These are phyloP conservation scores for Bryoglossum gracile DNA, from an alignment of 495 filamentous ascomycete genomes.

Conservation along the genomic window DNA sequence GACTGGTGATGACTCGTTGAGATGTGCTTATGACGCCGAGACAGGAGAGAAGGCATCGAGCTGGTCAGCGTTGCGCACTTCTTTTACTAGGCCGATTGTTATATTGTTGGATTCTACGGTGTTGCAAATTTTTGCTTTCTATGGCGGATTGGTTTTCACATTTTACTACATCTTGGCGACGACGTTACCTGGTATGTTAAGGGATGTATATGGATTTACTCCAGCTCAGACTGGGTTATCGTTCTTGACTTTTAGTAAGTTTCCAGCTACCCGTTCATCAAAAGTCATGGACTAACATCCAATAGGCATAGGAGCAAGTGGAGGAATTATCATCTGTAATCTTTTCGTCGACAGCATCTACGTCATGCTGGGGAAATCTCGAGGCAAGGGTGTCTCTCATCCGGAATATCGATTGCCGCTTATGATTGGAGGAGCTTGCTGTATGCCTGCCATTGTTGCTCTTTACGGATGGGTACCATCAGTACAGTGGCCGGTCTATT, in stretches of 20 bases:
- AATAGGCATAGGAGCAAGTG: slow-evolving; percentile 41
- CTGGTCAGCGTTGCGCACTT: slow-evolving; percentile 24
- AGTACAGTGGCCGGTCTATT: slow-evolving; percentile 28
- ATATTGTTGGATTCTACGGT: slow-evolving; percentile 43
- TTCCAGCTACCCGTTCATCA: neutral
- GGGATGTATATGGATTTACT: slow-evolving; percentile 38
- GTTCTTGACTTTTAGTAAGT: slow-evolving; percentile 47
- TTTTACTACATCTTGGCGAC: slow-evolving; percentile 49
- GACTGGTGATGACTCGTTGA: slow-evolving; percentile 34
- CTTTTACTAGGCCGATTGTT: slow-evolving; percentile 39
- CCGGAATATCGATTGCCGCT: slow-evolving; percentile 48
- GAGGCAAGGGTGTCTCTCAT: slow-evolving; percentile 31
- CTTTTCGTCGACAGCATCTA: slow-evolving; percentile 44
- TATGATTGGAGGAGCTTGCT: slow-evolving; percentile 34
- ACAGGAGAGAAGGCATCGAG: slow-evolving; percentile 10
- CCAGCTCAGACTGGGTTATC: slow-evolving; percentile 38
- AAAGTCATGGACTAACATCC: slow-evolving; percentile 24
- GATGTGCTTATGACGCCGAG: slow-evolving; percentile 36
- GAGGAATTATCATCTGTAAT: slow-evolving; percentile 42
- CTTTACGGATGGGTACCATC: slow-evolving; percentile 45
- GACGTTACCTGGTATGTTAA: slow-evolving; percentile 44
- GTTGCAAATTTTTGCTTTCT: slow-evolving; percentile 41
- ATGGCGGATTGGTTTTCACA: slow-evolving; percentile 41
- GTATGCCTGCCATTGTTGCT: slow-evolving; percentile 35
- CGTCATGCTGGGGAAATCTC: slow-evolving; percentile 33